Base-by-base conservation (phyloP, 495 filamentous ascomycete genomes). In the Podospora pseudocomata region DNA sequence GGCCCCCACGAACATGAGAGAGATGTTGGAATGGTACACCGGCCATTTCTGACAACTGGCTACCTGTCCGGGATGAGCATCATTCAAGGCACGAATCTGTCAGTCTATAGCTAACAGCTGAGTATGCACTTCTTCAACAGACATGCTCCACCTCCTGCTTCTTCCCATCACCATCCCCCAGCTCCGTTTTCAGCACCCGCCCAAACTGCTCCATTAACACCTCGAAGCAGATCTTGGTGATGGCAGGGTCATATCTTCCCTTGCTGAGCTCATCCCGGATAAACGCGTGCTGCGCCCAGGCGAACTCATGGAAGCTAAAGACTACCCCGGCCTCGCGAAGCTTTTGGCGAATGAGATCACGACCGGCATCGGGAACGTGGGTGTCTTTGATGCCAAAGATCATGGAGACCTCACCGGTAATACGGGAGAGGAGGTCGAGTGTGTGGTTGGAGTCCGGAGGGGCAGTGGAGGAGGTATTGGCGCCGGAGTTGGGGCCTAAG, bases 251-350 rank as follows among this genome's bases (percentile, higher is more conserved):
- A 72, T 97, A 98, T 15, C 94, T 86, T 5, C 93, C 93, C 80
- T 97, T 98, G 74, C 89, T 93, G 59, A 94, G 82, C 79, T 98
- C 94, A 74, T 97, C 94, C n/a, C 94, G 87, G 74, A 98, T 97
- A 73, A 98, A 98, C 0, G 93, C 92, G 82, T 96, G 94, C 76
- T 98, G 94, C 23, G 94, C 92, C 87, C 92, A 93, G 19, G 94
- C 91, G 67, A 90, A 85, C 76, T 98, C 94, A 78, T 96, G 94
- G 72, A 90, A 97, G 75, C 89, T 88, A 73, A 95, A 97, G 9
- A 84, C 79, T 2, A 89, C 86, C 3, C 90, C 90, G 39, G 87
- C 86, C 11, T 91, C 91, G 71, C 93, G 86, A 70, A 98, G 82
- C 54, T 91, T 94, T 74, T 88, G 87, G 58, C 94, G 86, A 74